Conservation (phyloP, 441 rosid species). For the Geranium incanum region DNA sequence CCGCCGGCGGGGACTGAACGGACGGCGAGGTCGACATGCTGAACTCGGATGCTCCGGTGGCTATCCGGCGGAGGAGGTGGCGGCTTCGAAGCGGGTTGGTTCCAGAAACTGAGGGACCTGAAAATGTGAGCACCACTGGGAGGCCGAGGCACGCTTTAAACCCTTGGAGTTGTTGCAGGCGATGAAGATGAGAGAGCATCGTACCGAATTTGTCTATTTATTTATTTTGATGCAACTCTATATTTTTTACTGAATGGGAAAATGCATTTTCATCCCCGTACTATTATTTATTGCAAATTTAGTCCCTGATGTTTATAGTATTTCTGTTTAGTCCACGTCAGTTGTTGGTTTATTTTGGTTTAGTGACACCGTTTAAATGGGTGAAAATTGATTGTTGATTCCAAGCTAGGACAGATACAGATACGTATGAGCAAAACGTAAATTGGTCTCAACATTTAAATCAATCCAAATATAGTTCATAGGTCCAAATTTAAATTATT, state of each 20-base stretch:
- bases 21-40: slow-evolving; percentile 10
- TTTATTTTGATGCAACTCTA: too few species aligned
- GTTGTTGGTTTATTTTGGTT: background rate
- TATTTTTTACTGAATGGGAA: too few species aligned
- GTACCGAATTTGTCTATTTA: background rate
- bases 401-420: too few species aligned
- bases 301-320: background rate
- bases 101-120: background rate
- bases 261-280: too few species aligned
- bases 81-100: background rate
- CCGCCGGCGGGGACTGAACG: slow-evolving; percentile 42
- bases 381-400: background rate
- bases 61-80: background rate
- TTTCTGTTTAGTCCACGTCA: background rate
- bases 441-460: too few species aligned
- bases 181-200: background rate
- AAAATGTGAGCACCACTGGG: background rate
- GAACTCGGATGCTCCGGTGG: background rate
- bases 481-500: too few species aligned
- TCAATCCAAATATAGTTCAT: too few species aligned
- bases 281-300: too few species aligned
- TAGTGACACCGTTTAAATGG: background rate
- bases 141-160: background rate
- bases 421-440: too few species aligned
- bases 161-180: background rate